Conservation (phyloP, 805 yeast genomes). For the Kodamaea kaohsiungensis region DNA sequence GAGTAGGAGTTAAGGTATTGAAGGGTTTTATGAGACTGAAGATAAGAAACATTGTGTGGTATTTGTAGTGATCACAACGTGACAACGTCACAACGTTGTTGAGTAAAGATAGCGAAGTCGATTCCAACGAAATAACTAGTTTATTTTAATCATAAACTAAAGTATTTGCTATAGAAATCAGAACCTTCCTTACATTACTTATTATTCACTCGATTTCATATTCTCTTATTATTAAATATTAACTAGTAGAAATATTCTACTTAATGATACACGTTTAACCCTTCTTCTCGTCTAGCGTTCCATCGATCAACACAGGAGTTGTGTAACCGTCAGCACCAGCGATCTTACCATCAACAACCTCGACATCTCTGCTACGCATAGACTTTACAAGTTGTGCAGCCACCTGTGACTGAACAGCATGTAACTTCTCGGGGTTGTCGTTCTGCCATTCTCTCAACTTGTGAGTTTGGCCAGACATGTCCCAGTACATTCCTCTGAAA, state of each 20-base stretch:
- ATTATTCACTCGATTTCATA: no score
- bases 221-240: background rate
- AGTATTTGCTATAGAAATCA: no score
- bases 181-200: no score
- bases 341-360: slow-evolving; percentile 27
- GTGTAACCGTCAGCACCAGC: slow-evolving; percentile 19
- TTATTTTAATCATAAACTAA: no score
- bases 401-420: slow-evolving; percentile 69
- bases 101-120: no score
- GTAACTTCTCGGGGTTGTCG: slow-evolving; percentile 70
- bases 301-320: slow-evolving; percentile 17
- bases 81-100: no score
- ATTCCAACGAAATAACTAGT: no score
- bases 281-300: slow-evolving; percentile 21
- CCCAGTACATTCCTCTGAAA: slow-evolving; percentile 83
- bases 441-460: slow-evolving; percentile 78
- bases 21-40: no score
- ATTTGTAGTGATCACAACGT: no score
- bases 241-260: background rate
- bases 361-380: slow-evolving; percentile 13
- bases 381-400: slow-evolving; percentile 30
- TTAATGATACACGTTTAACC: background rate
- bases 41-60: no score
- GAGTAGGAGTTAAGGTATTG: no score
- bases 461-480: slow-evolving; percentile 69